Evolutionary conservation across 805 yeast species (phyloP).

Genomic region (Metschnikowia henanensis): DNA sequence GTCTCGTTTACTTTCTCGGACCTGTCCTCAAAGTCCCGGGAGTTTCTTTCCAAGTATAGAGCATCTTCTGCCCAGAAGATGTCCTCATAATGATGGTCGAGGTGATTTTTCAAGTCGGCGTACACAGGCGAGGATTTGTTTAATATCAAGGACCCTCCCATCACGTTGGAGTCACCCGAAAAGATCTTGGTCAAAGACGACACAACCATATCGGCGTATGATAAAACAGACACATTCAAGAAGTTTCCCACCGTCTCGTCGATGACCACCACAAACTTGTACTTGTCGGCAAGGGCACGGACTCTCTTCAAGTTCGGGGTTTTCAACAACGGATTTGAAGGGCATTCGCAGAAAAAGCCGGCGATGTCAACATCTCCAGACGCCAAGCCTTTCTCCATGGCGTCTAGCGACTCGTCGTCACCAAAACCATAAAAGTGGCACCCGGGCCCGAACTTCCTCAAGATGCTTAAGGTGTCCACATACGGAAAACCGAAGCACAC

Average conservation of each 20-base stretch:
- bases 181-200: slow-evolving; percentile 90
- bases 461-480: slow-evolving; percentile 84
- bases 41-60: slow-evolving; percentile 85
- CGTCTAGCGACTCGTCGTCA: slow-evolving; percentile 65
- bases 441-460: slow-evolving; percentile 91
- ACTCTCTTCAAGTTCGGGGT: slow-evolving; percentile 76
- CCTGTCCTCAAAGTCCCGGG: slow-evolving; percentile 80
- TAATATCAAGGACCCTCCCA: slow-evolving; percentile 87
- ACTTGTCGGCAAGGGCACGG: slow-evolving; percentile 63
- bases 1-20: slow-evolving; percentile 56
- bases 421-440: slow-evolving; percentile 84
- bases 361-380: slow-evolving; percentile 57
- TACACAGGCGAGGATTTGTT: slow-evolving; percentile 64
- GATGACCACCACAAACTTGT: slow-evolving; percentile 75
- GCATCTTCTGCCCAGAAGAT: slow-evolving; percentile 93
- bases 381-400: slow-evolving; percentile 60
- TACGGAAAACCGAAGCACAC: slow-evolving; percentile 97
- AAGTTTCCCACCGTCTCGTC: slow-evolving; percentile 97
- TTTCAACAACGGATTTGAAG: slow-evolving; percentile 88
- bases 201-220: slow-evolving; percentile 83
- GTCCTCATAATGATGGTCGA: slow-evolving; percentile 62
- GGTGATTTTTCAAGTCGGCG: slow-evolving; percentile 47
- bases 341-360: slow-evolving; percentile 88
- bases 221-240: slow-evolving; percentile 76
- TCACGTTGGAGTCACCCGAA: slow-evolving; percentile 92